phyloP scores from a whole-genome alignment of 768 basidiomycete species.

The Mycena galericulata region DNA sequence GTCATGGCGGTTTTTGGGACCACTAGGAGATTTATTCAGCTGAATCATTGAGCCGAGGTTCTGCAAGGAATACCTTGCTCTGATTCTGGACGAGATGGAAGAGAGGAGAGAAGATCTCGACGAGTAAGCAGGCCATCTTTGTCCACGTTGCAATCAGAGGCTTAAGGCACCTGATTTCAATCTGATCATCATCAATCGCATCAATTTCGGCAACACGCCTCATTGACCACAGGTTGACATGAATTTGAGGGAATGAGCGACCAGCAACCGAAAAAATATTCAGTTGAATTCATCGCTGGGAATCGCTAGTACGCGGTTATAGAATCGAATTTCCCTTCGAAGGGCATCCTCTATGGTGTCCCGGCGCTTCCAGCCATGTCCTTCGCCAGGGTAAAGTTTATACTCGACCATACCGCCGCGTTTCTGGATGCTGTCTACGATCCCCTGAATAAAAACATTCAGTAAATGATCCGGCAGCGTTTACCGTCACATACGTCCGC shows the following conservation, averaged over 20 bases:
- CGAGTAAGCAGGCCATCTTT: slow-evolving; percentile 17
- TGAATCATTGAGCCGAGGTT: background rate
- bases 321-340: slow-evolving; percentile 66
- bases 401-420: slow-evolving; percentile 68
- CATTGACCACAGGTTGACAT: too few species aligned
- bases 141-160: slow-evolving; percentile 12
- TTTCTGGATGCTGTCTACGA: slow-evolving; percentile 64
- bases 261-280: too few species aligned
- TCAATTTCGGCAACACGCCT: slow-evolving; percentile 1
- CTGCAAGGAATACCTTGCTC: background rate
- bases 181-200: slow-evolving; percentile 3
- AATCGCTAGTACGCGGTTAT: slow-evolving; percentile 56
- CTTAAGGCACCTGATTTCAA: background rate
- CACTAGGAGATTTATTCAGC: background rate
- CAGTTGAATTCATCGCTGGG: background rate
- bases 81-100: slow-evolving; percentile 3
- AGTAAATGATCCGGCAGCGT: background rate
- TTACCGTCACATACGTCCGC: slow-evolving; percentile 49
- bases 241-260: too few species aligned
- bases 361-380: slow-evolving; percentile 71
- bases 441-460: slow-evolving; percentile 40
- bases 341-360: slow-evolving; percentile 66
- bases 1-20: slow-evolving; percentile 23
- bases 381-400: slow-evolving; percentile 72
- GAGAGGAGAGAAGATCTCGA: background rate